These are phyloP conservation scores for Quercus variabilis DNA, from an alignment of 306 rosid genomes.

Conservation along the genomic window DNA sequence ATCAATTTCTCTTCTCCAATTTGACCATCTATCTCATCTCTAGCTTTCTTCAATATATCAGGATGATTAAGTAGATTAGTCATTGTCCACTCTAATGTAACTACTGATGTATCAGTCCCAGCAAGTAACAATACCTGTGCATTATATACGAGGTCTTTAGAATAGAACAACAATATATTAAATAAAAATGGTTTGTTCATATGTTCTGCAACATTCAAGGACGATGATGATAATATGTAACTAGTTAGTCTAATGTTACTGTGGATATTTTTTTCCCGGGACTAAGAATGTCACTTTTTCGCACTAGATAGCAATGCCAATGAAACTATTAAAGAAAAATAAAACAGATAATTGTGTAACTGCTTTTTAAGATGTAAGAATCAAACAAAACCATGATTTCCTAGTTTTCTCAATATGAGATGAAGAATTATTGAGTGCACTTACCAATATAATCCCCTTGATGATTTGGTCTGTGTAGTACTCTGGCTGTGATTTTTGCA, in stretches of 20 bases:
- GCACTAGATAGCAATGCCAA: too few relatives aligned
- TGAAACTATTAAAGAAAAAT: too few relatives aligned
- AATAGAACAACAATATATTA: not conserved
- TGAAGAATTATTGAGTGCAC: not conserved
- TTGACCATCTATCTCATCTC: constrained; percentile 13
- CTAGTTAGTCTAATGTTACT: too few relatives aligned
- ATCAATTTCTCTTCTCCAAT: constrained; percentile 18
- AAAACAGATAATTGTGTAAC: too few relatives aligned
- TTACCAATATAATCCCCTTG: constrained; percentile 25
- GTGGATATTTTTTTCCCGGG: too few relatives aligned
- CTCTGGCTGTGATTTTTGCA: constrained; percentile 20
- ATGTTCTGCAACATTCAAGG: too few relatives aligned
- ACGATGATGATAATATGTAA: too few relatives aligned
- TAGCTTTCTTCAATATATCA: constrained; percentile 17
- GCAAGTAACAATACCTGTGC: not conserved
- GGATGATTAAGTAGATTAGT: constrained; percentile 32
- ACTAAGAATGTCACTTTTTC: too few relatives aligned
- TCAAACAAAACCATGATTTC: too few relatives aligned
- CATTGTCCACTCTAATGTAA: not conserved
- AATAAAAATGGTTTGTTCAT: not conserved
- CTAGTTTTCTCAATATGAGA: not conserved
- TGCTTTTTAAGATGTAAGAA: too few relatives aligned
- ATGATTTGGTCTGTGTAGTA: constrained; percentile 18
- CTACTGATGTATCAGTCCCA: not conserved
- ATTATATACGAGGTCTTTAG: too few relatives aligned